Base-by-base conservation (phyloP, 176 grass and related monocot genomes). In the Phoenix dactylifera region DNA sequence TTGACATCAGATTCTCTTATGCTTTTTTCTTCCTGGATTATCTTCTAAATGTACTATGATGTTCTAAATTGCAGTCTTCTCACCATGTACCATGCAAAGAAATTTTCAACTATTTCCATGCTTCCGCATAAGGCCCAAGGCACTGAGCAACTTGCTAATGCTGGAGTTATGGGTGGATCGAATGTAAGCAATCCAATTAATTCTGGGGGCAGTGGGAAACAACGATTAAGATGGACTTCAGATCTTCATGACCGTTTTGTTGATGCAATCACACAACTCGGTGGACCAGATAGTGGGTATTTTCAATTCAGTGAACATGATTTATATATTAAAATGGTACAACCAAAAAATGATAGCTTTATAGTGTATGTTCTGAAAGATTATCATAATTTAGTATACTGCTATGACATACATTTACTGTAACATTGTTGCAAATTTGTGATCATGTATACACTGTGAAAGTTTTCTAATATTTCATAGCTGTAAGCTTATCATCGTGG, bases 221-320 rank as follows among this genome's bases (percentile, higher is more conserved):
- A 97, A 67, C 71, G 92, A 6, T 52, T 97, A 55, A 67, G 92
- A 57, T 97, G 92, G 92, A 97, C 87, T 50, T 83, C 92, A 28
- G 92, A 97, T 80, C 92, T 97, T 60, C 92, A 97, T 62, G 85
- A 82, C 54, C 87, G 87, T 52, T 97, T 97, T 85, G 92, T 97
- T 71, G 81, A 91, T 91, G 92, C 92, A 48, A 97, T 97, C 4
- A 68, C 84, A 7, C 87, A 97, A 52, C 92, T 97, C 49, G 92
- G 92, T 71, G 92, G 92, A 80, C 87, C 92, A 85, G 92, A 97
- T 75, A 84, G 92, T 97, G 83, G 76, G 86, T 87, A 87, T 84
- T 90, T 80, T 83, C 74, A 67, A 16, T 72, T 26, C 18, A 73
- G 64, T 73, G 49, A 55, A 68, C 26, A 12, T 72, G 57, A 54